A percentile compares a stretch with the other conserved stretches of the same genome.
Evolutionary conservation across 441 rosid genomes (phyloP).

Genomic region (Rhodomyrtus psidioides): DNA sequence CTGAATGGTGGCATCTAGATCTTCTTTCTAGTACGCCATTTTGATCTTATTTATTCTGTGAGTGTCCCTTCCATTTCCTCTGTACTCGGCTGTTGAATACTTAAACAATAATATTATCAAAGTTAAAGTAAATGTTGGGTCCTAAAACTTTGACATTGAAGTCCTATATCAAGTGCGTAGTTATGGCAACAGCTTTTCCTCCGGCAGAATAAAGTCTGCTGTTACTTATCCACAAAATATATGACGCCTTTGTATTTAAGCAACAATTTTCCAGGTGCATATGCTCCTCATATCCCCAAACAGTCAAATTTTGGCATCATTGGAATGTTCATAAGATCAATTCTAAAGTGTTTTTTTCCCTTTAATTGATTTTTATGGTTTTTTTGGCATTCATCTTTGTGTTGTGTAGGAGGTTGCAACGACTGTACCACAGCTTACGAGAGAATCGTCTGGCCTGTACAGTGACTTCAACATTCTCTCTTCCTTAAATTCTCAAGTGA

Average conservation of each 20-base stretch:
- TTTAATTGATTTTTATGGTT: neutral
- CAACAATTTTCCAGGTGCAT: neutral
- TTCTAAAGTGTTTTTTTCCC: neutral
- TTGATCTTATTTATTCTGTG: neutral
- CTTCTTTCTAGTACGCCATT: neutral
- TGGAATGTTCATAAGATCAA: neutral
- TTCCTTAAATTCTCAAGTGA: constrained; percentile 97
- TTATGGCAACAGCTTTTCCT: neutral
- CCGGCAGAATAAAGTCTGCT: neutral
- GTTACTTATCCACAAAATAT: neutral
- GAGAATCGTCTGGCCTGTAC: constrained; percentile 79
- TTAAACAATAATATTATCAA: neutral
- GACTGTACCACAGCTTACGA: constrained; percentile 67
- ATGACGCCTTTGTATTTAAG: neutral
- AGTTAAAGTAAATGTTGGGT: neutral
- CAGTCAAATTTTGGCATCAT: neutral
- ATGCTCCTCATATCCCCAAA: neutral
- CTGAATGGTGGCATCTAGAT: neutral
- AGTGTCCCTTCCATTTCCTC: neutral
- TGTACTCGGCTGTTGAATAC: neutral
- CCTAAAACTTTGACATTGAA: neutral
- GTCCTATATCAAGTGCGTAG: neutral
- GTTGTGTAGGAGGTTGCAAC: constrained; percentile 67
- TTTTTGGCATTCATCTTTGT: neutral
- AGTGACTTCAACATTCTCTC: constrained; percentile 88